Percentiles rank a stretch among this genome's conserved stretches.
These are phyloP conservation scores for Arthrinium phaeospermum DNA, from an alignment of 2,329 filamentous ascomycete species.

Conservation along the genomic window DNA sequence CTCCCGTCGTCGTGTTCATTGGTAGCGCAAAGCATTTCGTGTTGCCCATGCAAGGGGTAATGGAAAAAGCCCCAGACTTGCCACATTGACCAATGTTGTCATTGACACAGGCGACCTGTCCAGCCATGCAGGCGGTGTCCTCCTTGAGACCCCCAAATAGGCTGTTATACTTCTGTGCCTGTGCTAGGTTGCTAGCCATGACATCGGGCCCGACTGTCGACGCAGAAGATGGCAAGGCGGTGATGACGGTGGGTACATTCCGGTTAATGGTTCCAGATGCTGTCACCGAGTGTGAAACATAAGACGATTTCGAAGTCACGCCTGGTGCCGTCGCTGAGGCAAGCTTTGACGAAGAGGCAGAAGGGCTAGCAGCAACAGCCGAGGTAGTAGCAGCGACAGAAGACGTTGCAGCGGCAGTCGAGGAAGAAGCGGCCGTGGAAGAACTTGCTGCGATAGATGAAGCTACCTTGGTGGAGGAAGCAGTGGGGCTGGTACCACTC, in stretches of 20 bases:
- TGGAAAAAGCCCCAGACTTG: conserved; percentile 46
- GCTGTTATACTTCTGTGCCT: conserved; percentile 53
- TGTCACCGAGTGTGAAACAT: conserved; percentile 32
- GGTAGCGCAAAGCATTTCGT: conserved; percentile 61
- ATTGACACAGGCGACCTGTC: conserved; percentile 59
- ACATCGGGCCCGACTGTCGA: conserved; percentile 47
- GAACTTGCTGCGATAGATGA: background rate
- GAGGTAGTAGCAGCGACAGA: background rate
- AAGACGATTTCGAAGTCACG: conserved; percentile 60
- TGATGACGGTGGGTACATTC: conserved; percentile 49
- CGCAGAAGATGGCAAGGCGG: conserved; percentile 42
- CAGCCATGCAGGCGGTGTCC: conserved; percentile 51
- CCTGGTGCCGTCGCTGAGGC: conserved; percentile 61
- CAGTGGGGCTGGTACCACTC: background rate
- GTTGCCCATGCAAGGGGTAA: conserved; percentile 43
- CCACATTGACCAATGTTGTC: conserved; percentile 56
- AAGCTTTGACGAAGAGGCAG: background rate
- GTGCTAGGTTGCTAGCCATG: conserved; percentile 52
- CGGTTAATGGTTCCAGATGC: conserved; percentile 45
- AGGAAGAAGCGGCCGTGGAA: background rate
- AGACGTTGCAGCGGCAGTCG: background rate
- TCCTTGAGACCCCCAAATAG: conserved; percentile 51
- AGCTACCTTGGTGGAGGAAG: background rate
- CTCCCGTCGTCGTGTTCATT: conserved; percentile 53
- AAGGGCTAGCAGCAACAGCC: background rate